A percentile compares a stretch with the other conserved stretches of the same genome.
These are phyloP conservation scores for Fusarium metavorans DNA, from an alignment of 2,329 filamentous ascomycete genomes.

Conservation along the genomic window DNA sequence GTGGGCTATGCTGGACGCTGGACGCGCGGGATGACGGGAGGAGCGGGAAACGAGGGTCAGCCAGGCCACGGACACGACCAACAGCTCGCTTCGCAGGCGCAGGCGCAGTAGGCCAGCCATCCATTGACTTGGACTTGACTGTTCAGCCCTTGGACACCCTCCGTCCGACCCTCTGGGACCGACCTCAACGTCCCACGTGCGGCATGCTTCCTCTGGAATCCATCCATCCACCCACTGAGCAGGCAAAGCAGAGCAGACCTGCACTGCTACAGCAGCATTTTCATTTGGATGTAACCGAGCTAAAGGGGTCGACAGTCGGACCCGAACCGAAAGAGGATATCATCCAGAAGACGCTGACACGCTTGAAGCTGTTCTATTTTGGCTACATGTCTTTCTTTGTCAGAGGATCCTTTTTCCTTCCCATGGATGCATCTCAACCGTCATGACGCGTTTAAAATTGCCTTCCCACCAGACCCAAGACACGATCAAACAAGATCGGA, in stretches of 20 bases:
- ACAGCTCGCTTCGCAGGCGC: constrained; percentile 3
- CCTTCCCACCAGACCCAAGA: constrained; percentile 11
- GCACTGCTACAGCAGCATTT: not conserved
- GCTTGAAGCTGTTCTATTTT: constrained; percentile 5
- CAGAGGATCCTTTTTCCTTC: constrained; percentile 2
- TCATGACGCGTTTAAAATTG: constrained; percentile 30
- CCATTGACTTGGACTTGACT: not conserved
- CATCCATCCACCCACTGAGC: not conserved
- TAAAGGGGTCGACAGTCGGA: not conserved
- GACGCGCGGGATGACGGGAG: constrained; percentile 9
- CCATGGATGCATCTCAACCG: constrained; percentile 4
- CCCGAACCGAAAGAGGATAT: not conserved
- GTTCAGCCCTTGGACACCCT: not conserved
- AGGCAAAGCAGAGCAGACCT: not conserved
- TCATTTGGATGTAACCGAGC: not conserved
- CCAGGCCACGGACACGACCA: not conserved
- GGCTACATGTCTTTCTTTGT: constrained; percentile 5
- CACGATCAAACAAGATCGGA: constrained; percentile 10
- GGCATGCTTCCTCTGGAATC: not conserved
- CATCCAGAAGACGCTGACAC: not conserved
- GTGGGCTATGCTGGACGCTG: constrained; percentile 35
- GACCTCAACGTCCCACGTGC: not conserved
- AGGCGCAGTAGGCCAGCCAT: not conserved
- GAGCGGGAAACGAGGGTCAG: not conserved
- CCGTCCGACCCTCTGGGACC: not conserved